phyloP scores from a whole-genome alignment of 192 early-diverging fungal species.

The Lobosporangium transversale region DNA sequence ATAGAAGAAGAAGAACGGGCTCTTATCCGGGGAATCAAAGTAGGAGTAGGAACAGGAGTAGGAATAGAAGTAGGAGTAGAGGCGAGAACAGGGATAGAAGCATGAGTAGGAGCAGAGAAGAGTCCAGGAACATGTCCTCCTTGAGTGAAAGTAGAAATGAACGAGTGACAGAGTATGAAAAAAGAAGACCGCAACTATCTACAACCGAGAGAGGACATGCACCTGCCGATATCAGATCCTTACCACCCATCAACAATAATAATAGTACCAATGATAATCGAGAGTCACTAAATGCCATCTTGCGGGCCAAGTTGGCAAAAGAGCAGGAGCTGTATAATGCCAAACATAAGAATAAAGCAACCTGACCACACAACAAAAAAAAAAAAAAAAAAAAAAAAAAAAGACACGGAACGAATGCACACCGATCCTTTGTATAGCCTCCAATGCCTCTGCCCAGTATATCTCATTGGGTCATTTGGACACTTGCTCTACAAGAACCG shows the following conservation, averaged over 20 bases:
- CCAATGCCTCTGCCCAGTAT: no score
- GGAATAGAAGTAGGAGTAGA: neutral
- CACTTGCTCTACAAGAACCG: no score
- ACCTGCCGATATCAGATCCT: no score
- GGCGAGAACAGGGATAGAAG: neutral
- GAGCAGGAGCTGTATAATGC: conserved; percentile 19
- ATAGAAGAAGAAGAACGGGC: neutral
- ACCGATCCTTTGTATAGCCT: no score
- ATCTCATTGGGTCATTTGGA: no score
- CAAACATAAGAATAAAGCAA: neutral
- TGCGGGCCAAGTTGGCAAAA: conserved; percentile 9
- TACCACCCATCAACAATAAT: no score
- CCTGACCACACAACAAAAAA: neutral
- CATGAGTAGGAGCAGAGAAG: neutral
- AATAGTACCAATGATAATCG: no score
- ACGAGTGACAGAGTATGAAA: neutral
- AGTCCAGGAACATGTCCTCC: no score
- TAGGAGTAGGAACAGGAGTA: neutral
- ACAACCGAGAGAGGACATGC: no score
- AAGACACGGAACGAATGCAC: no score
- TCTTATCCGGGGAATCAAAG: neutral
- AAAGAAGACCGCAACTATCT: no score
- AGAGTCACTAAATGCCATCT: neutral
- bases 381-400: neutral
- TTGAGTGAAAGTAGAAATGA: neutral